Conservation (phyloP, 768 basidiomycete genomes). For the Exidia glandulosa region DNA sequence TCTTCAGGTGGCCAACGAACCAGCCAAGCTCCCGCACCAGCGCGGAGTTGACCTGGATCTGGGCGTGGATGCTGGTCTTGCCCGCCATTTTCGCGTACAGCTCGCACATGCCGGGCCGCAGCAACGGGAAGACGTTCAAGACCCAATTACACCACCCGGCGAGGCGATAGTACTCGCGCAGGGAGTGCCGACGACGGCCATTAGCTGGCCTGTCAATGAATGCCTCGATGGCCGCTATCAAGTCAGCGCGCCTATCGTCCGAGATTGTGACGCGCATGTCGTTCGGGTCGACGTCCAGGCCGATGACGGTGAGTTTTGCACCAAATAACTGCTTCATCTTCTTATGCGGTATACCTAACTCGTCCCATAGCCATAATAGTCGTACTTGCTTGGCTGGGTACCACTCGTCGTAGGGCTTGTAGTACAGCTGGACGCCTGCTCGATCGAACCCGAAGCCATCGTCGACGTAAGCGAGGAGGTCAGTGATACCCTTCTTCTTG, state of each 20-base stretch:
- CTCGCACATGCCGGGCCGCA: slow-evolving; percentile 20
- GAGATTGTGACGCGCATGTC: slow-evolving; percentile 20
- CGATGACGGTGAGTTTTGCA: slow-evolving; percentile 22
- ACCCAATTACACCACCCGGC: slow-evolving; percentile 32
- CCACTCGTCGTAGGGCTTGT: slow-evolving; percentile 18
- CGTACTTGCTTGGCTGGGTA: slow-evolving; percentile 23
- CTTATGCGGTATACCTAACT: slow-evolving; percentile 28
- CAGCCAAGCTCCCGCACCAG: slow-evolving; percentile 22
- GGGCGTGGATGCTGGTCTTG: slow-evolving; percentile 4
- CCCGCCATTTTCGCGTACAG: slow-evolving; percentile 27
- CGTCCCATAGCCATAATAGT: slow-evolving; percentile 30
- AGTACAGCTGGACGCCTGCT: slow-evolving; percentile 11
- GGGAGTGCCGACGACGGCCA: slow-evolving; percentile 6
- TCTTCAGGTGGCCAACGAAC: slow-evolving; percentile 14
- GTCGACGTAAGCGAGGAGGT: slow-evolving; percentile 24
- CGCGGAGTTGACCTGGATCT: slow-evolving; percentile 19
- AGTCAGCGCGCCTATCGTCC: slow-evolving; percentile 3
- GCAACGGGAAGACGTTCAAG: slow-evolving; percentile 27
- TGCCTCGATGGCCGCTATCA: slow-evolving; percentile 9
- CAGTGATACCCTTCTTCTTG: slow-evolving; percentile 6
- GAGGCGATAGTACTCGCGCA: slow-evolving; percentile 18
- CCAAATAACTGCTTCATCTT: slow-evolving; percentile 28
- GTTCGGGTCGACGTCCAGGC: slow-evolving; percentile 26
- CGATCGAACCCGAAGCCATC: slow-evolving; percentile 19
- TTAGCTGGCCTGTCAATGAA: slow-evolving; percentile 7